Base-by-base conservation (phyloP, 352 stramenopile genomes). In the Phytopythium helicoides region DNA sequence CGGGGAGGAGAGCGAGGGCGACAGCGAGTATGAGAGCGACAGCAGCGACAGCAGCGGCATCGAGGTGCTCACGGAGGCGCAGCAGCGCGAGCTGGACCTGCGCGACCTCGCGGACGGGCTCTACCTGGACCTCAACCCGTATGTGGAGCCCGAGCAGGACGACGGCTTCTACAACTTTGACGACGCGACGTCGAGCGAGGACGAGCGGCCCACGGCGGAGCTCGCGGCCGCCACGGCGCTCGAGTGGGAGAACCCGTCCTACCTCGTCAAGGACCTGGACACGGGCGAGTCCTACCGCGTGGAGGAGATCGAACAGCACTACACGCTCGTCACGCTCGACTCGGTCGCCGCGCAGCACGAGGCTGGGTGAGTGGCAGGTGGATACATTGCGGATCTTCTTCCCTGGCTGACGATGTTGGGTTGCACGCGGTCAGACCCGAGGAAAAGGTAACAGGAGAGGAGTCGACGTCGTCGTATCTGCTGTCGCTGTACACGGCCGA, bases 281-380 rank as follows among this genome's bases (percentile, higher is more conserved):
- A 90, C 76, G 36, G 82, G 82, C 34, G 74, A 89, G 62, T 86
- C 70, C 18, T 92, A 90, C 52, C 64, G 78, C 22, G 79, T 92
- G 5, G 82, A 92, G 44, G 77, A 92, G 61, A 92, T 92, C 56
- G 82, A 92, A 47, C 79, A 89, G 63, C 78, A 89, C 40, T 92
- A 89, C 47, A 85, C 68, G 18, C 63, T 92, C 40, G 72, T 90
- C 22, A 90, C 79, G 33, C 64, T 92, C 14, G 82, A 92, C 39
- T 75, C 75, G 8, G 64, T 90, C 21, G 76, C 64, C 6, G 64
- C 71, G 26, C 74, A 90, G 49, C 74, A 85, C 51, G 68, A 74
- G 55, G 68, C 66, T 47, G 84, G 71, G 73, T 85, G n/a, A n/a
- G n/a, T n/a, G n/a, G n/a, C n/a, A n/a, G n/a, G n/a, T n/a, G n/a